These are phyloP conservation scores for Pulveroboletus sp. DNA, from an alignment of 768 basidiomycete species.

Conservation along the genomic window DNA sequence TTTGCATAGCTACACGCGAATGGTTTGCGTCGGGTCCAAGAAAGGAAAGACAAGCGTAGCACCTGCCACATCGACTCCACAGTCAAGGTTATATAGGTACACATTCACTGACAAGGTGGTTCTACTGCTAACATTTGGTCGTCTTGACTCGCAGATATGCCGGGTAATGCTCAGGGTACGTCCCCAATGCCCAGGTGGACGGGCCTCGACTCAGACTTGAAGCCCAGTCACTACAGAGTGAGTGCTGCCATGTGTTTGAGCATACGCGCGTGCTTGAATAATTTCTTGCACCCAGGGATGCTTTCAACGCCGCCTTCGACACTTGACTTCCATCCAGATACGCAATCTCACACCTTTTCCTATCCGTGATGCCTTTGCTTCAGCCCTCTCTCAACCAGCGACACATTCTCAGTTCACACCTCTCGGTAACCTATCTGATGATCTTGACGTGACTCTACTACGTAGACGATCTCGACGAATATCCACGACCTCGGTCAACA, in stretches of 20 bases:
- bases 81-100: slow-evolving; percentile 5
- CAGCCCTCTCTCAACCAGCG: slow-evolving; percentile 64
- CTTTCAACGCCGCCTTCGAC: slow-evolving; percentile 63
- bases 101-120: background rate
- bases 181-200: slow-evolving; percentile 13
- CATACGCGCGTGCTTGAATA: background rate
- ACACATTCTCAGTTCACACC: slow-evolving; percentile 56
- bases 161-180: slow-evolving; percentile 14
- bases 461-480: slow-evolving; percentile 56
- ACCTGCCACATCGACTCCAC: background rate
- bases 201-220: slow-evolving; percentile 13
- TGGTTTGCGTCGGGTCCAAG: slow-evolving; percentile 7
- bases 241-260: slow-evolving; percentile 1
- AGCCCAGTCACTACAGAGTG: slow-evolving; percentile 11
- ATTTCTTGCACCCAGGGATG: slow-evolving; percentile 12
- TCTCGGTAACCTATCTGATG: slow-evolving; percentile 60
- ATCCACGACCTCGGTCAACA: slow-evolving; percentile 53
- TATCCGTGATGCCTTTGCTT: slow-evolving; percentile 65
- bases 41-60: slow-evolving; percentile 22
- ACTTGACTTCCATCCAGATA: slow-evolving; percentile 68
- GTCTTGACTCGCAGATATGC: slow-evolving; percentile 17
- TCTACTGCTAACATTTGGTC: background rate
- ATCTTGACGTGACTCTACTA: slow-evolving; percentile 57
- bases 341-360: slow-evolving; percentile 84
- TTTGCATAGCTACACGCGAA: slow-evolving; percentile 36